Percentiles rank a stretch among this genome's conserved stretches.
These are phyloP conservation scores for Blastobotrys attinorum DNA, from an alignment of 805 yeast genomes.

Conservation along the genomic window DNA sequence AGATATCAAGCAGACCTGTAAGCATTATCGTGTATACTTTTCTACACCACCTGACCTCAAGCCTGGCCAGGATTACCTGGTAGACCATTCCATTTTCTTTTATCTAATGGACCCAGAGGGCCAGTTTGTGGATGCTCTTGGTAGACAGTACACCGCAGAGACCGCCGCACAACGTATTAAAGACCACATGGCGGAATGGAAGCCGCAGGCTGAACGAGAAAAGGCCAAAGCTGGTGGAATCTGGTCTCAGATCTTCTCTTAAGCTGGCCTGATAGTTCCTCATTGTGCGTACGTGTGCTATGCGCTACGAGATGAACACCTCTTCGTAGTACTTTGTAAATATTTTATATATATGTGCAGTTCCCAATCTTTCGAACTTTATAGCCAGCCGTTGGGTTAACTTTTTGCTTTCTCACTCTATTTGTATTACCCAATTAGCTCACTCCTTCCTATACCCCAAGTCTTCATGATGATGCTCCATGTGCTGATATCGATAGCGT, in stretches of 20 bases:
- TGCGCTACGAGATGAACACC: too few species aligned
- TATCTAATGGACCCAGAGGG: constrained; percentile 99
- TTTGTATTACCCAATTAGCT: too few species aligned
- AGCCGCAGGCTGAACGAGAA: constrained; percentile 65
- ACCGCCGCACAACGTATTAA: constrained; percentile 72
- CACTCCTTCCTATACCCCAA: too few species aligned
- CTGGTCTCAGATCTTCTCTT: too few species aligned
- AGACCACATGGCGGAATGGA: constrained; percentile 65
- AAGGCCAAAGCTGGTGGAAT: constrained; percentile 44
- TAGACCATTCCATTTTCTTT: constrained; percentile 95
- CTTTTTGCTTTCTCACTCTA: too few species aligned
- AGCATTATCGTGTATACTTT: constrained; percentile 86
- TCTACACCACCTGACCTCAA: constrained; percentile 93
- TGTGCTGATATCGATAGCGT: too few species aligned
- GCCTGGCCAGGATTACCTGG: constrained; percentile 93
- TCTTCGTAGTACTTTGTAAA: too few species aligned
- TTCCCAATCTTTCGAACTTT: too few species aligned
- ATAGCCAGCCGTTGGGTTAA: too few species aligned
- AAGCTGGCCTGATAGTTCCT: too few species aligned
- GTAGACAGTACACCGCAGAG: constrained; percentile 77
- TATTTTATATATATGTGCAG: constrained; percentile 4
- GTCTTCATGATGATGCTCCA: too few species aligned
- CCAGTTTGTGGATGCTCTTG: constrained; percentile 86
- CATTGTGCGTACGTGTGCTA: too few species aligned
- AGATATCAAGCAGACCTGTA: constrained; percentile 75